These are phyloP conservation scores for Coemansia sp. DNA, from an alignment of 192 early-diverging fungal species.

Conservation along the genomic window DNA sequence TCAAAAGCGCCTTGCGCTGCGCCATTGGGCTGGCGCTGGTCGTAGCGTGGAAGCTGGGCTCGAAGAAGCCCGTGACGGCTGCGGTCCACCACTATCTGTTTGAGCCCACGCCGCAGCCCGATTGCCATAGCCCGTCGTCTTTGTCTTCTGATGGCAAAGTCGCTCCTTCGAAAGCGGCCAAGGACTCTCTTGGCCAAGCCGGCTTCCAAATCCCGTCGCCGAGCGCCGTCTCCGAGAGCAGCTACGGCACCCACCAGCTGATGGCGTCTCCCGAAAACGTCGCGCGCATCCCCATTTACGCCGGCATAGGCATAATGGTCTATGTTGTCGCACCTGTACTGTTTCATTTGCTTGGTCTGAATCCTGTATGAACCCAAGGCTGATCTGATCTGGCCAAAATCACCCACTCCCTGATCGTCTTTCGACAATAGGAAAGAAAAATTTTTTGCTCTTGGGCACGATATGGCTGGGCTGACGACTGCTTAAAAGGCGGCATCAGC, in stretches of 20 bases:
- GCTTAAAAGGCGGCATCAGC: too few relatives aligned
- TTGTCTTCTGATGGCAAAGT: not conserved
- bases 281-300: conserved; percentile 49
- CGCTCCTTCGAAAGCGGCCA: not conserved
- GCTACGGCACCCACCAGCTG: conserved; percentile 41
- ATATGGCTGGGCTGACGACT: too few relatives aligned
- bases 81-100: conserved; percentile 16
- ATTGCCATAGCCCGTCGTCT: not conserved
- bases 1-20: conserved; percentile 37
- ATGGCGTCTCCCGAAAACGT: conserved; percentile 48
- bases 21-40: conserved; percentile 26
- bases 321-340: conserved; percentile 22
- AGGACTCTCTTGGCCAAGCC: not conserved
- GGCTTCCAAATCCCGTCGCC: conserved; percentile 18
- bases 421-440: not conserved
- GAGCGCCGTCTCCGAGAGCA: conserved; percentile 16
- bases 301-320: conserved; percentile 35
- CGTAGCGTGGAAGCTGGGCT: conserved; percentile 45
- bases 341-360: conserved; percentile 25
- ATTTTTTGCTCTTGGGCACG: conserved; percentile 8
- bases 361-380: conserved; percentile 7
- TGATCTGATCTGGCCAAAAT: too few relatives aligned
- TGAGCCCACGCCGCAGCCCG: conserved; percentile 4
- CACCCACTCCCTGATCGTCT: not conserved
- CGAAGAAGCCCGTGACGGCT: conserved; percentile 27